Conservation (phyloP, 768 basidiomycete species). For the Auriscalpium orientale region DNA sequence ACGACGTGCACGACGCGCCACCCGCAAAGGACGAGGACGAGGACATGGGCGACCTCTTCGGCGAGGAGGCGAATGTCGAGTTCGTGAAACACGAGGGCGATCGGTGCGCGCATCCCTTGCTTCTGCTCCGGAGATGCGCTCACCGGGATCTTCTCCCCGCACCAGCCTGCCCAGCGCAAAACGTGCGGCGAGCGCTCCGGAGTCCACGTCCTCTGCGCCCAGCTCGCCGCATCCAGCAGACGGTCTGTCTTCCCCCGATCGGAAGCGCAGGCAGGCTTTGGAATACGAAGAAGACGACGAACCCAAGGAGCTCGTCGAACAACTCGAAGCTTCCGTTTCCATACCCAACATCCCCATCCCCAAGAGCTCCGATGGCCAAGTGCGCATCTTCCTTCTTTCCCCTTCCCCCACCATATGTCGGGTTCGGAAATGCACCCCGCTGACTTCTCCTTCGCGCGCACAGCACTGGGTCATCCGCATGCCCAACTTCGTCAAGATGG, state of each 20-base stretch:
- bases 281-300: constrained; percentile 79
- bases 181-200: constrained; percentile 16
- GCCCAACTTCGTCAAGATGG: constrained; percentile 89
- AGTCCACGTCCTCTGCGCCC: constrained; percentile 24
- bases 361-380: constrained; percentile 73
- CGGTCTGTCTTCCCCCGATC: constrained; percentile 54
- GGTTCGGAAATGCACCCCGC: constrained; percentile 5
- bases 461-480: constrained; percentile 90
- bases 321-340: constrained; percentile 59
- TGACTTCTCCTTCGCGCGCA: not conserved
- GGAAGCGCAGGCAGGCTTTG: constrained; percentile 50
- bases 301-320: constrained; percentile 45
- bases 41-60: constrained; percentile 75
- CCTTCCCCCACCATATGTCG: not conserved
- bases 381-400: constrained; percentile 30
- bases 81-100: constrained; percentile 46
- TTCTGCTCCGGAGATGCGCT: not conserved
- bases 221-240: constrained; percentile 38
- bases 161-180: constrained; percentile 6
- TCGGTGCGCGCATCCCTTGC: constrained; percentile 9
- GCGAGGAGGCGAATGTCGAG: constrained; percentile 52
- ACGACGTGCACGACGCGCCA: constrained; percentile 4
- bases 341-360: constrained; percentile 88
- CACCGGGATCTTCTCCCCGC: too few species aligned
- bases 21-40: constrained; percentile 12